Evolutionary conservation across 805 yeast species (phyloP), one percentile per base, ranked within the genome.

Genomic region (Hanseniaspora nectarophila): DNA sequence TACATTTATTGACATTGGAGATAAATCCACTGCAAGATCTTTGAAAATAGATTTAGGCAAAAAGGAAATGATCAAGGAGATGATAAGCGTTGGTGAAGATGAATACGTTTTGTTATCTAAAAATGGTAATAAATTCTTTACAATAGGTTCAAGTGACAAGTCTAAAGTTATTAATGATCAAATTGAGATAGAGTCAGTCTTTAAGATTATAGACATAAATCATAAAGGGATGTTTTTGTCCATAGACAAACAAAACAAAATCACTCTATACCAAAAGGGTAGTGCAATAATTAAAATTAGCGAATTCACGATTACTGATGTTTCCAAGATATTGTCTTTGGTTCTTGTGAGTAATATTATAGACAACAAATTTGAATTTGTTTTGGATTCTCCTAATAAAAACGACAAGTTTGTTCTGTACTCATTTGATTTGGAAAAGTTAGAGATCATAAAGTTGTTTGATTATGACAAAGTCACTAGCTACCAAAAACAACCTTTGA

Each of bases 1-100:
- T 5, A 78, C 81, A 60, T 83, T 82, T 58, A 63, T 82, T 24
- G 58, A 58, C 26, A 47, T 57, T 16, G 64, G 59, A 2, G 62
- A 42, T 9, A 29, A 28, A 10, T 7, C n/a, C 26, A 18, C 28
- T 18, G 53, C 33, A 4, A 31, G 20, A 9, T 2, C 9, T 15
- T 24, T 39, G 10, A 8, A 13, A 20, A 20, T n/a, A n/a, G 13
- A 12, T 2, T 34, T 49, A 16, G 10, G 3, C 5, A 49, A 40
- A 18, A 42, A 43, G 15, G 43, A 49, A 18, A 26, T 34, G 38
- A 33, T 49, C 1, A 49, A 49, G 21, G 53, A 42, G 4, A 21
- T 49, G 26, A 49, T 49, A 10, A 33, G 28, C 8, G 21, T 42
- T 20, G 31, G 20, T 34, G 24, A 28, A 8, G 29, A 49, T 20